Percentiles rank a stretch among this genome's conserved stretches.
phyloP scores from a whole-genome alignment of 192 early-diverging fungal species.

The Backusella sp. region DNA sequence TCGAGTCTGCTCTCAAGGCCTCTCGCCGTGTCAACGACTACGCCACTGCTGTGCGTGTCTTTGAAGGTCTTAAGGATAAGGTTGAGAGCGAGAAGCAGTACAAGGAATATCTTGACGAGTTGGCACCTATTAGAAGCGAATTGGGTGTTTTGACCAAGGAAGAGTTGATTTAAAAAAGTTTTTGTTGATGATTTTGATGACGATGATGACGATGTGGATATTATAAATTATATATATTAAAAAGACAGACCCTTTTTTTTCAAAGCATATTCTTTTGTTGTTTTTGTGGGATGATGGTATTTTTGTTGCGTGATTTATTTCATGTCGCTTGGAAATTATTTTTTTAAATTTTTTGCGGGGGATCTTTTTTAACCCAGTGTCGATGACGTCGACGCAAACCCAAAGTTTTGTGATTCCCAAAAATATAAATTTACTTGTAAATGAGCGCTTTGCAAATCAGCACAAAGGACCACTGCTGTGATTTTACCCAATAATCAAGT shows the following conservation, averaged over 20 bases:
- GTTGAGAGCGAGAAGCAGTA: conserved; percentile 84
- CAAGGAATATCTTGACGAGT: conserved; percentile 84
- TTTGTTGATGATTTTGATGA: not conserved
- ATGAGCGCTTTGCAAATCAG: too few relatives aligned
- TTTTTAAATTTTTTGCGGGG: not conserved
- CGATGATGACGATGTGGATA: not conserved
- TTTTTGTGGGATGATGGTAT: not conserved
- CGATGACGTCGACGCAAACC: not conserved
- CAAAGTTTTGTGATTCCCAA: too few relatives aligned
- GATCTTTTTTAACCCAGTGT: not conserved
- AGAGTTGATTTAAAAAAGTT: conserved; percentile 64
- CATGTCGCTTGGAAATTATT: not conserved
- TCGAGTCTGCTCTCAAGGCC: conserved; percentile 88
- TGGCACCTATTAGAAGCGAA: conserved; percentile 84
- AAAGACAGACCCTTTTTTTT: not conserved
- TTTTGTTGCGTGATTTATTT: conserved; percentile 6
- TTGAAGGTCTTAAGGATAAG: conserved; percentile 94
- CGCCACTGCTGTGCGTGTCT: conserved; percentile 88
- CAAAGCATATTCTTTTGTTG: not conserved
- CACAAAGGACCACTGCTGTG: too few relatives aligned
- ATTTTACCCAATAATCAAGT: too few relatives aligned
- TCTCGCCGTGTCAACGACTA: conserved; percentile 92
- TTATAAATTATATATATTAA: conserved; percentile 11
- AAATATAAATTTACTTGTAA: too few relatives aligned
- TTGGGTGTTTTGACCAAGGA: conserved; percentile 88